A percentile compares a stretch with the other conserved stretches of the same genome.
phyloP scores from a whole-genome alignment of 2,329 filamentous ascomycete genomes.

The Pseudogymnoascus sp. region DNA sequence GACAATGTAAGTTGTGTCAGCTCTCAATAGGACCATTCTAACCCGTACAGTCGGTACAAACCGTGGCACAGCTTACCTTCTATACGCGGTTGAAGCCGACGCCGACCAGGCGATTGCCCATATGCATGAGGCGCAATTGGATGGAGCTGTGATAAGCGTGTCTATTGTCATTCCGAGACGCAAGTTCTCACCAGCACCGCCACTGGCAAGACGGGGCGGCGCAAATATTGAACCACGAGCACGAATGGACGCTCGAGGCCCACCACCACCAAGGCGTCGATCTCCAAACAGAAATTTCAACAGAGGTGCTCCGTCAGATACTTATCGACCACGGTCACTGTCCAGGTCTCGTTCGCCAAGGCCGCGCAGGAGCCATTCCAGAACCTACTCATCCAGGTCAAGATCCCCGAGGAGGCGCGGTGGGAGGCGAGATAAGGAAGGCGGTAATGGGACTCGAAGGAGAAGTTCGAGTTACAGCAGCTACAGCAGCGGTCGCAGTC shows the following conservation, averaged over 20 bases:
- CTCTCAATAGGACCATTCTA: conserved; percentile 16
- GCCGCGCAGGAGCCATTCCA: conserved; percentile 31
- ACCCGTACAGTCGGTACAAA: conserved; percentile 66
- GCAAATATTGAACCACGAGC: conserved; percentile 50
- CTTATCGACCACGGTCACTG: conserved; percentile 29
- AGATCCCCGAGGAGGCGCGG: conserved; percentile 26
- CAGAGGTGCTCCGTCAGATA: conserved; percentile 21
- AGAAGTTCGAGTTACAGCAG: conserved; percentile 56
- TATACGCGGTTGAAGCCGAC: conserved; percentile 67
- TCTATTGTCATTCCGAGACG: conserved; percentile 30
- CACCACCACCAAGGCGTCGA: conserved; percentile 21
- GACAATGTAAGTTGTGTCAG: conserved; percentile 54
- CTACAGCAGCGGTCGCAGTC: conserved; percentile 44
- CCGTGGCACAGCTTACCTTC: conserved; percentile 85
- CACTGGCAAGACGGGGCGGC: conserved; percentile 56
- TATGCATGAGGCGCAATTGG: conserved; percentile 88
- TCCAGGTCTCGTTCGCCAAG: conserved; percentile 36
- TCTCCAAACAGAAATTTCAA: conserved; percentile 21
- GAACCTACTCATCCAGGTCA: conserved; percentile 34
- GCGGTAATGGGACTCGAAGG: conserved; percentile 32
- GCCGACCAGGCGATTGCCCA: conserved; percentile 85
- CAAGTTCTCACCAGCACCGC: conserved; percentile 74
- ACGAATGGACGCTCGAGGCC: conserved; percentile 15
- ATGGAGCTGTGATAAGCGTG: conserved; percentile 29
- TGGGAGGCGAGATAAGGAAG: conserved; percentile 23